Evolutionary conservation across 2,329 filamentous ascomycete genomes (phyloP), one percentile per base, ranked within the genome.

Genomic region (Septoria petroselini): DNA sequence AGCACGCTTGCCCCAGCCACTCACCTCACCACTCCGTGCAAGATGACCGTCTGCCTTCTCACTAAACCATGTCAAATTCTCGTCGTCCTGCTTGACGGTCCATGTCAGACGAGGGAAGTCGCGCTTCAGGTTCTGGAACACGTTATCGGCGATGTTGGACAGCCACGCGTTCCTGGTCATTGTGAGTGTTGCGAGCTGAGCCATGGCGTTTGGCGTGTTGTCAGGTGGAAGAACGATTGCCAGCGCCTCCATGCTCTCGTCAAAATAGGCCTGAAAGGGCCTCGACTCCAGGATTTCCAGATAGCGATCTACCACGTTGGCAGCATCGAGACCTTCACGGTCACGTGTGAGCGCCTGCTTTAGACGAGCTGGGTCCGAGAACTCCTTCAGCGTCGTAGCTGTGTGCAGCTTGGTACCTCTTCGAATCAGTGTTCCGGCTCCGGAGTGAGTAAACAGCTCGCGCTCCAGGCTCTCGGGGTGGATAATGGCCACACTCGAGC

Each of bases 31-130:
- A 15, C 62, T 58, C 48, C 84, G 83, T 55, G 86, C 88, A 62
- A 96, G 80, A 70, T 88, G 95, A 49, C 93, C 91, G 61, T 96
- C 90, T 7, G 91, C 86, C 78, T 95, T 95, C 71, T 95, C 91
- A 61, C 95, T 94, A 77, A 97, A 96, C 93, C 91, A 97, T 8
- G 89, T 91, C 62, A 97, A 76, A 69, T 97, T 96, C 78, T 97
- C 91, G 63, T 97, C 91, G 60, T 94, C 86, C 65, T 91, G 86
- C 74, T 88, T 91, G 53, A 96, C 91, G n/a, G 90, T 95, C 91
- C 91, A 98, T 57, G 89, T 86, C 58, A 97, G 78, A 73, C 86
- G 89, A 48, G 90, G 84, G 70, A 91, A 86, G 66, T 96, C 91
- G 71, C 95, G 94, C 78, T 91, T 94, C 69, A 97, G 87, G 55